phyloP scores from a whole-genome alignment of 2,329 filamentous ascomycete genomes.

The Epichloe sp. region DNA sequence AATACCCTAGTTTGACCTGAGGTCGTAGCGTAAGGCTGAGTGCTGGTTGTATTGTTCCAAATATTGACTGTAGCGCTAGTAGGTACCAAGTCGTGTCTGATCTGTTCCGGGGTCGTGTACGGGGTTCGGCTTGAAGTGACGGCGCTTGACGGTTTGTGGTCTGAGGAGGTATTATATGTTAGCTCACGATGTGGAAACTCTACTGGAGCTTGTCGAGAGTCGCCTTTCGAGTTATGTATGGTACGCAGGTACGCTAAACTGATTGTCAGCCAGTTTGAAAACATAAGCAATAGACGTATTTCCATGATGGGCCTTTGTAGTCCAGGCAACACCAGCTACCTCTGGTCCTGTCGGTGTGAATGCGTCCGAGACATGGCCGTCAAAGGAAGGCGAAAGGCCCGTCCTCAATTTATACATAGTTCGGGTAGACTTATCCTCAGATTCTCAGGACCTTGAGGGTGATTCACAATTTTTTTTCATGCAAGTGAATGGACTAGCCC shows the following conservation, averaged over 20 bases:
- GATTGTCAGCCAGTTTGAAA: slow-evolving; percentile 8
- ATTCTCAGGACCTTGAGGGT: not conserved
- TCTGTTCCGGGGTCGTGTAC: not conserved
- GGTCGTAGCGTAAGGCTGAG: not conserved
- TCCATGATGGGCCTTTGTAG: slow-evolving; percentile 4
- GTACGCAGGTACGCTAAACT: slow-evolving; percentile 2
- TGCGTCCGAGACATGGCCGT: not conserved
- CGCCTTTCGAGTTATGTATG: not conserved
- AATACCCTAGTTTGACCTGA: not conserved
- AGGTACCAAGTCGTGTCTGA: not conserved
- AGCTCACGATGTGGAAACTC: not conserved
- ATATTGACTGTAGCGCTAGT: not conserved
- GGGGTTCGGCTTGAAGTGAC: not conserved
- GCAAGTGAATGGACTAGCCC: not conserved
- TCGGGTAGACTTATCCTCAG: not conserved
- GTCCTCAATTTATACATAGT: not conserved
- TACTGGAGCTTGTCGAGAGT: not conserved
- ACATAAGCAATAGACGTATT: slow-evolving; percentile 2
- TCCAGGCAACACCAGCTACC: not conserved
- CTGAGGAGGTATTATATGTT: not conserved
- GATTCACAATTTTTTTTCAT: not conserved
- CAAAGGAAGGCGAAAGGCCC: not conserved
- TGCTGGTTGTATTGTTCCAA: not conserved
- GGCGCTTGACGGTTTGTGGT: not conserved
- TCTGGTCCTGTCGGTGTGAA: too few relatives aligned